phyloP scores from a whole-genome alignment of 768 basidiomycete genomes.

The Udeniomyces megalosporus region DNA sequence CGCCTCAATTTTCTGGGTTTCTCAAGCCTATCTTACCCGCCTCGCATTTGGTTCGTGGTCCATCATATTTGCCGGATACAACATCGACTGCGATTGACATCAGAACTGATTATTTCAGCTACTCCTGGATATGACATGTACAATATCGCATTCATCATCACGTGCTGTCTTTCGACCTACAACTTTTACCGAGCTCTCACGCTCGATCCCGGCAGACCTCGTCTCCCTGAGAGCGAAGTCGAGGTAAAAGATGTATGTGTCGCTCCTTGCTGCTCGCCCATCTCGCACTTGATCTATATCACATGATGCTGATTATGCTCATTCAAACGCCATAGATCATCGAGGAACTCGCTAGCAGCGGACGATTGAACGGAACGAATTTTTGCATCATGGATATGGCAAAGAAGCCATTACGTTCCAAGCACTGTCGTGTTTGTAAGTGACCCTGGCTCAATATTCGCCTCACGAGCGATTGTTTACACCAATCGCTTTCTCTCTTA shows the following conservation, averaged over 20 bases:
- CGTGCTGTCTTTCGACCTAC: constrained; percentile 56
- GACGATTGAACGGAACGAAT: constrained; percentile 81
- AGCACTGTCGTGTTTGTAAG: constrained; percentile 90
- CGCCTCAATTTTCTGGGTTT: constrained; percentile 72
- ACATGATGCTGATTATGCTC: too few species aligned
- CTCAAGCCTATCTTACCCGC: constrained; percentile 62
- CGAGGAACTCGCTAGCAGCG: constrained; percentile 74
- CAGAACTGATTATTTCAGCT: constrained; percentile 34
- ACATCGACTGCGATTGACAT: too few species aligned
- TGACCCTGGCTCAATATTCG: too few species aligned
- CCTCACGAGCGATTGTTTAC: too few species aligned
- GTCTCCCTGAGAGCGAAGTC: constrained; percentile 59
- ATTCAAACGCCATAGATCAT: too few species aligned
- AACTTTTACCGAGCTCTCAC: constrained; percentile 83
- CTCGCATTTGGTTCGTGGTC: constrained; percentile 56
- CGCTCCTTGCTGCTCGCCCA: not conserved
- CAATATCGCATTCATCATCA: constrained; percentile 59
- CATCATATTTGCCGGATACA: not conserved
- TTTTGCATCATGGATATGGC: constrained; percentile 96
- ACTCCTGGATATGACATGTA: constrained; percentile 57
- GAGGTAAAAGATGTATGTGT: constrained; percentile 67
- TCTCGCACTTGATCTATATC: not conserved
- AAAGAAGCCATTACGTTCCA: constrained; percentile 77
- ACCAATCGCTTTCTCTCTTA: too few species aligned
- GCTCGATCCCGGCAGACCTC: constrained; percentile 76